Percentiles rank a stretch among this genome's conserved stretches.
Conservation (phyloP, 2,329 filamentous ascomycete species). For the Trichoderma atroviride region DNA sequence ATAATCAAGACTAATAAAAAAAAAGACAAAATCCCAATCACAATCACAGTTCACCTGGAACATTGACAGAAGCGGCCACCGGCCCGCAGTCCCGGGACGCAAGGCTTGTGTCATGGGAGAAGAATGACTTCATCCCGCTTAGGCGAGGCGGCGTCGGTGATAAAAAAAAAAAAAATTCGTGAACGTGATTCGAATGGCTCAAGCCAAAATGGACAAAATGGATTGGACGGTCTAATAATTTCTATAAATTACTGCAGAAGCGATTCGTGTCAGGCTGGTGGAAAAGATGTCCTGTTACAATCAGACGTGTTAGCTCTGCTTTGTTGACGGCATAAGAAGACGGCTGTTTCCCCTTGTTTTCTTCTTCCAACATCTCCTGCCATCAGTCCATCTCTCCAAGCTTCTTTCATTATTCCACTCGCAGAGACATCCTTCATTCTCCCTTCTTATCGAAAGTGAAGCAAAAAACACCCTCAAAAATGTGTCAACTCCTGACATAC, state of each 20-base stretch:
- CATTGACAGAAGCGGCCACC: neutral
- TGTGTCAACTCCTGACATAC: slow-evolving; percentile 56
- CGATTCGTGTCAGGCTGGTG: neutral
- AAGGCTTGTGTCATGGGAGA: neutral
- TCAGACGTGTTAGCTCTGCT: neutral
- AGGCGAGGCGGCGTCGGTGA: slow-evolving; percentile 2
- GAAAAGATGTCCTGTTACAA: neutral
- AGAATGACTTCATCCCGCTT: neutral
- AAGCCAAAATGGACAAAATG: neutral
- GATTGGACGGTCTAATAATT: neutral
- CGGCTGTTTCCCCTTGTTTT: neutral
- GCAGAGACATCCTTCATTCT: neutral
- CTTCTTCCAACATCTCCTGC: neutral
- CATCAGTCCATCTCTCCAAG: neutral
- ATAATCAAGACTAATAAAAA: neutral
- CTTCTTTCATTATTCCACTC: neutral
- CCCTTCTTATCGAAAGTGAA: neutral
- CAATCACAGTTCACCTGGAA: neutral
- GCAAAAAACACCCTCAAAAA: slow-evolving; percentile 30
- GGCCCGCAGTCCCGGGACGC: neutral
- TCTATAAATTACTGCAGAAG: neutral
- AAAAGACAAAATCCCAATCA: neutral
- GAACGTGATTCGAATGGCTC: neutral
- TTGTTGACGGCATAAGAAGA: neutral
- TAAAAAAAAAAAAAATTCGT: no score